Percentiles rank a stretch among this genome's conserved stretches.
Conservation (phyloP, 257 asterid species). For the Nicotiana otophora region DNA sequence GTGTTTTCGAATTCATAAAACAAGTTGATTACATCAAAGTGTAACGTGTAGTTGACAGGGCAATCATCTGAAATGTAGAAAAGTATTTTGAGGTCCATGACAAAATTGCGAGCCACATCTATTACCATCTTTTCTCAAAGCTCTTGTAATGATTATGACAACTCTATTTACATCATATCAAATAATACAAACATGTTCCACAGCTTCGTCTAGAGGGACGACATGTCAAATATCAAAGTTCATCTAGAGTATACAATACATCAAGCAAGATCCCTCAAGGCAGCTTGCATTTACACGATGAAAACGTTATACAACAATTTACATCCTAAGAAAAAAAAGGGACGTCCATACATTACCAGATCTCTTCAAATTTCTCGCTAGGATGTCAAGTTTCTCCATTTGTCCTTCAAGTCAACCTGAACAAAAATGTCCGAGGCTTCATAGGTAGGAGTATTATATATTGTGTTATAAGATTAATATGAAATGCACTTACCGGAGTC, state of each 20-base stretch:
- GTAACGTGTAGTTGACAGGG: neutral
- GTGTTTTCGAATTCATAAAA: neutral
- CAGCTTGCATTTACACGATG: neutral
- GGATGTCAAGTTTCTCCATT: constrained; percentile 79
- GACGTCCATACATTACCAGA: neutral
- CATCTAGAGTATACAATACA: neutral
- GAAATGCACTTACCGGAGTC: constrained; percentile 49
- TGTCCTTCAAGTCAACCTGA: constrained; percentile 87
- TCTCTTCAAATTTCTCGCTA: constrained; percentile 11
- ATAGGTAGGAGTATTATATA: constrained; percentile 4
- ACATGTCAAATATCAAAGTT: neutral
- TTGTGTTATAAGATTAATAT: neutral
- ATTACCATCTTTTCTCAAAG: neutral
- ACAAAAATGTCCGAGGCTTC: constrained; percentile 5
- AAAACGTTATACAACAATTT: constrained; percentile 6
- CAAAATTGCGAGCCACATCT: neutral
- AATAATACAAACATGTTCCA: neutral
- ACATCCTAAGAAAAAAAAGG: neutral
- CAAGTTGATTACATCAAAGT: neutral
- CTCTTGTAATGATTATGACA: neutral
- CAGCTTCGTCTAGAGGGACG: neutral
- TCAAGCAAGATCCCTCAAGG: neutral
- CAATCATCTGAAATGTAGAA: neutral
- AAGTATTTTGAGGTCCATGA: neutral
- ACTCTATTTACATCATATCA: neutral